Base-by-base conservation (phyloP, 306 rosid species). In the Canavalia ensiformis region DNA sequence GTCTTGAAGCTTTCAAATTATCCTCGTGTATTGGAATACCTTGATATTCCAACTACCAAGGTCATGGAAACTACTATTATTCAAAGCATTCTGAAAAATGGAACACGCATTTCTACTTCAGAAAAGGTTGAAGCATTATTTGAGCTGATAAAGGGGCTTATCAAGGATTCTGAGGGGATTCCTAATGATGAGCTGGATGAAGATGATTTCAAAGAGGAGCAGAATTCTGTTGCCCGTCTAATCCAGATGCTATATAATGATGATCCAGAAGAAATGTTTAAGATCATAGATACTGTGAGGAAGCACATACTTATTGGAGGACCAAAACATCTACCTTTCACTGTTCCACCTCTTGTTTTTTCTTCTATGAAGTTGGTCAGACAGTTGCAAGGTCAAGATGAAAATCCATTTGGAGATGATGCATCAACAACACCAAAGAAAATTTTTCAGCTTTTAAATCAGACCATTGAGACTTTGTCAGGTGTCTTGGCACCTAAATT, bases 141-240 rank as follows among this genome's bases (percentile, higher is more conserved):
- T 85, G 98, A 93, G 79, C 76, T 96, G 80, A 84, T 96, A 77
- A 96, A 90, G 85, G 99, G 98, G 86, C 99, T 96, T 81, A 90
- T 96, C 46, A 87, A 89, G 82, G 99, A 93, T 90, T 88, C 89
- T 78, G 97, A 96, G 44, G 99, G 86, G 71, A 78, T 77, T 75
- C 57, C 75, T 72, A 75, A 85, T 54, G 97, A 92, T 12, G 97
- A 91, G 99, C 49, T 90, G 81, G 99, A 96, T 78, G 99, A 96
- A 90, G 99, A 96, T 42, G 99, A 96, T 88, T 96, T 96, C 89
- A 88, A 89, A 64, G 99, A 96, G 90, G 98, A 96, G 87, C 99
- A 93, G 81, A 92, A 91, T 87, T 92, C 97, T 84, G 94, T 92
- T 79, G 85, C 99, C 18, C 96, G 98, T 30, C 97, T 93, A 68